Evolutionary conservation across 2,329 filamentous ascomycete genomes (phyloP), one percentile per base, ranked within the genome.

Genomic region (Aspergillus piperis): DNA sequence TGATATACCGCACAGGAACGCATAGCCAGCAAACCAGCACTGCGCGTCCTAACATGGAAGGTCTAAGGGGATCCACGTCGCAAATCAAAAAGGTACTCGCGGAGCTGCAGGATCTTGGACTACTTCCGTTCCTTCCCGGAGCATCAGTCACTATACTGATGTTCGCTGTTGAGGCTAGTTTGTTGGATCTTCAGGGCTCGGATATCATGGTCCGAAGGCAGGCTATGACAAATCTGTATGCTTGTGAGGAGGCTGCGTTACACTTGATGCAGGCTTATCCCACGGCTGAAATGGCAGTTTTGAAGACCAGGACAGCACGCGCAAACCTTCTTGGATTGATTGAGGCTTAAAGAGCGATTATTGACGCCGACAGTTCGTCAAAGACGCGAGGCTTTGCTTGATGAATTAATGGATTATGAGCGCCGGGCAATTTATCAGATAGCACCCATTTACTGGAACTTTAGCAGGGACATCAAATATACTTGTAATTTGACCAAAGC

Each of bases 211-310:
- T 39, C 8, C 27, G 51, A 21, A 8, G 38, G 30, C 51, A 38
- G 30, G 51, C 51, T 4, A 54, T 54, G 51, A 41, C 32, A n/a
- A 54, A 41, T 8, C 23, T 54, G 6, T 39, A 54, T 38, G 51
- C 51, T 2, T 54, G 51, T 36, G 51, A 54, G 38, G 32, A 41
- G 32, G 32, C 23, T 39, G 51, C 51, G 8, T 54, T 39, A 11
- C 21, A 54, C 32, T 13, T 54, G 38, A 23, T 39, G 13, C 51
- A 54, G 30, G 38, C 30, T 4, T 54, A 54, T 54, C 51, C 51
- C 0, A 39, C 51, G 3, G 51, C 51, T 6, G 38, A 54, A 19
- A 10, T 54, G 51, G 30, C 38, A 5, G 17, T 54, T 3, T 27
- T 39, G 23, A 36, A 54, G 11, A 39, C 51, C 1, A 17, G 38